phyloP scores from a whole-genome alignment of 441 rosid genomes.

The Adansonia gregorii region DNA sequence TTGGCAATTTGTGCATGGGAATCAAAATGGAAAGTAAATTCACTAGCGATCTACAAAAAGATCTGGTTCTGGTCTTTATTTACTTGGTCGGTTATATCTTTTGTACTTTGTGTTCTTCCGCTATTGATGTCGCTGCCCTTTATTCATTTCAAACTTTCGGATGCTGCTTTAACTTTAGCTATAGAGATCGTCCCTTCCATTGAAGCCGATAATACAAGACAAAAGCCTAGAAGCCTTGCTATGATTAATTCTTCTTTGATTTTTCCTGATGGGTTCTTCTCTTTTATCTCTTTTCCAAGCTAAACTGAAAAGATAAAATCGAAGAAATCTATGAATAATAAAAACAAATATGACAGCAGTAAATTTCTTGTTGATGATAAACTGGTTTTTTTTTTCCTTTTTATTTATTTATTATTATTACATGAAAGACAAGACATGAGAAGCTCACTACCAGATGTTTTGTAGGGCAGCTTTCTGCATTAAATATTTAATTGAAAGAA shows the following conservation, averaged over 20 bases:
- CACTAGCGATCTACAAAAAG: constrained; percentile 26
- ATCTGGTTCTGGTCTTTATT: constrained; percentile 34
- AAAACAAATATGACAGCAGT: background rate
- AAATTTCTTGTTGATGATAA: too few relatives aligned
- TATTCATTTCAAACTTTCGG: constrained; percentile 28
- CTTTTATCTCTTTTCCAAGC: constrained; percentile 27
- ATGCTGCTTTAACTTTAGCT: constrained; percentile 26
- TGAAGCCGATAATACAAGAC: constrained; percentile 17
- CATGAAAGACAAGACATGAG: constrained; percentile 40
- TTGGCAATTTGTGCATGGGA: constrained; percentile 37
- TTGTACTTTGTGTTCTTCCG: constrained; percentile 35
- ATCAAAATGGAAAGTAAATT: too few relatives aligned
- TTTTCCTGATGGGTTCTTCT: too few relatives aligned
- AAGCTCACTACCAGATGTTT: constrained; percentile 41
- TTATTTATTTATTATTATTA: background rate
- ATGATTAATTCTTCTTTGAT: background rate
- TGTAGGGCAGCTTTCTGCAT: constrained; percentile 46
- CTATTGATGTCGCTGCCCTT: constrained; percentile 48
- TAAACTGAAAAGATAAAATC: too few relatives aligned
- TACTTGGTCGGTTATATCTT: constrained; percentile 41
- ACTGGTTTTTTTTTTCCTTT: too few relatives aligned
- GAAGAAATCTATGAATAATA: too few relatives aligned
- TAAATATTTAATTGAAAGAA: constrained; percentile 47
- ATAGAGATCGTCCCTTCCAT: background rate
- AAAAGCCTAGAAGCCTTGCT: background rate